These are phyloP conservation scores for Ophiostoma pallidulum DNA, from an alignment of 2,329 filamentous ascomycete genomes.

Conservation along the genomic window DNA sequence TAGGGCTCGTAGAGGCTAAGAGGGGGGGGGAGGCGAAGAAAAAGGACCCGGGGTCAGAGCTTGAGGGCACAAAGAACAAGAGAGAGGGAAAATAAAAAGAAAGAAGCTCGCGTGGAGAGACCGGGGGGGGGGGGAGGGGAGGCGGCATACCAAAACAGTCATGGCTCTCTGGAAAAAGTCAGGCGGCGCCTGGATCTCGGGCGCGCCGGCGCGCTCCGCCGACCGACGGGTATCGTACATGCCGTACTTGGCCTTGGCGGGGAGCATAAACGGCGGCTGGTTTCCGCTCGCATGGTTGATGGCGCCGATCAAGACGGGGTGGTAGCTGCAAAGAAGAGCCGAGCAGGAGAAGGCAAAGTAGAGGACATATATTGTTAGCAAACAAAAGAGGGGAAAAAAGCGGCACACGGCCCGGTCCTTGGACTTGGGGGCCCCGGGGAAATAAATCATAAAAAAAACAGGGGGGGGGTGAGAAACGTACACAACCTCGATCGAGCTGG, in stretches of 20 bases:
- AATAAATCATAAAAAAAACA: no score
- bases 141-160: conserved; percentile 30
- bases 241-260: conserved; percentile 56
- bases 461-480: conserved; percentile 31
- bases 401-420: no score
- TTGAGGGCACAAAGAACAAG: neutral
- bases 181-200: conserved; percentile 28
- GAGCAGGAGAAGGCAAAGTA: neutral
- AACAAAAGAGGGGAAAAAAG: no score
- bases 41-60: neutral
- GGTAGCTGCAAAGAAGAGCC: conserved; percentile 38
- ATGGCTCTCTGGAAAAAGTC: conserved; percentile 35
- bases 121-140: neutral
- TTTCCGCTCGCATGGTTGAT: conserved; percentile 58
- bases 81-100: no score
- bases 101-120: no score
- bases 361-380: no score
- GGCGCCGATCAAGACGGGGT: conserved; percentile 63
- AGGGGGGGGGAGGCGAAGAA: neutral
- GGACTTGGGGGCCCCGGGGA: no score
- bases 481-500: conserved; percentile 57
- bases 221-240: conserved; percentile 32
- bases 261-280: conserved; percentile 62
- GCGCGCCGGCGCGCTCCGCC: conserved; percentile 28
- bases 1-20: conserved; percentile 51